These are phyloP conservation scores for Begonia loranthoides DNA, from an alignment of 306 rosid species.

Conservation along the genomic window DNA sequence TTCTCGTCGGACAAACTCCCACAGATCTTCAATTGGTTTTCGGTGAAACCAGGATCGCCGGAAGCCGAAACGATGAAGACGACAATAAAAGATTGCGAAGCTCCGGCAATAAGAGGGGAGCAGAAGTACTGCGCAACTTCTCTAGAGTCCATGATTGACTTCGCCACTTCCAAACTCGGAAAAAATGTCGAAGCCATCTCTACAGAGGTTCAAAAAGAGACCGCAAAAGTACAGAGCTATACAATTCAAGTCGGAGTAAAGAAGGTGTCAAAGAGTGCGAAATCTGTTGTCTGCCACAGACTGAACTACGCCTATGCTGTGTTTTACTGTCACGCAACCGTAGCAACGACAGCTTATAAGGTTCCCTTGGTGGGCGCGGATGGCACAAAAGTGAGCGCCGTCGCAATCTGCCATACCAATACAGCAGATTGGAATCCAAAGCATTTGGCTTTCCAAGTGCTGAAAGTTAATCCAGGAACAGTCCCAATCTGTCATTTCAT, in stretches of 20 bases:
- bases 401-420: constrained; percentile 63
- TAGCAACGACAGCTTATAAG: constrained; percentile 20
- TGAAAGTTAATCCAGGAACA: constrained; percentile 66
- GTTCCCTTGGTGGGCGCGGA: constrained; percentile 43
- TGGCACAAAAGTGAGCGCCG: constrained; percentile 44
- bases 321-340: constrained; percentile 56
- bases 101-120: constrained; percentile 25
- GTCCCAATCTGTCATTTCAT: constrained; percentile 78
- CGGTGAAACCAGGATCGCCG: constrained; percentile 25
- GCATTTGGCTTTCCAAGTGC: constrained; percentile 69
- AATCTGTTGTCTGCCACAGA: constrained; percentile 58
- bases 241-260: constrained; percentile 25
- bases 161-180: constrained; percentile 53
- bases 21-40: constrained; percentile 18
- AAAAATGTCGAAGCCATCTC: constrained; percentile 34
- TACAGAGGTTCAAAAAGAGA: constrained; percentile 37
- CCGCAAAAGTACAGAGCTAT: constrained; percentile 20
- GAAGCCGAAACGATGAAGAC: constrained; percentile 29
- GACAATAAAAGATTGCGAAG: constrained; percentile 52
- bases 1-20: constrained; percentile 45
- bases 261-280: constrained; percentile 18
- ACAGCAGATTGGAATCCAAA: constrained; percentile 75
- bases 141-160: constrained; percentile 77
- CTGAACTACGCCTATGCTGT: constrained; percentile 60
- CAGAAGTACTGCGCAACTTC: constrained; percentile 80